These are phyloP conservation scores for Lachnellula cervina DNA, from an alignment of 2,329 filamentous ascomycete species.

Conservation along the genomic window DNA sequence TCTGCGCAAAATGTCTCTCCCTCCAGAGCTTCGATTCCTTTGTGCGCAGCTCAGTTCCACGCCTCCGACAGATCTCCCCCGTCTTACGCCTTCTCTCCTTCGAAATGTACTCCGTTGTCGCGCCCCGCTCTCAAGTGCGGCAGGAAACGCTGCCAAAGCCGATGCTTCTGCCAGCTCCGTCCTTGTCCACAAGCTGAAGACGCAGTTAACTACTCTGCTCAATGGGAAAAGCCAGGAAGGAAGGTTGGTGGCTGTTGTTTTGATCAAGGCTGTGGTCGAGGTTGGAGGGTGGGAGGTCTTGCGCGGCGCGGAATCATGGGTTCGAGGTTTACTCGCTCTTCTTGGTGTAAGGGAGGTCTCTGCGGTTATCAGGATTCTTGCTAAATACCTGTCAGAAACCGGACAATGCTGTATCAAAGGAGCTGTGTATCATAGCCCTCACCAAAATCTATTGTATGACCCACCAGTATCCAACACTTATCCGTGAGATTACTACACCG, in stretches of 20 bases:
- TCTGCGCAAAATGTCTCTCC: slow-evolving; percentile 30
- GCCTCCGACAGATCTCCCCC: slow-evolving; percentile 67
- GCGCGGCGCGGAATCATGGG: slow-evolving; percentile 68
- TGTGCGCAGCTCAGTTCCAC: slow-evolving; percentile 68
- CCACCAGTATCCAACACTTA: slow-evolving; percentile 74
- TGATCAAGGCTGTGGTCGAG: slow-evolving; percentile 78
- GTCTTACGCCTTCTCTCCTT: slow-evolving; percentile 65
- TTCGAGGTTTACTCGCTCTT: slow-evolving; percentile 68
- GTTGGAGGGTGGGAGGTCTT: slow-evolving; percentile 80
- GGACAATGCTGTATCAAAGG: slow-evolving; percentile 70
- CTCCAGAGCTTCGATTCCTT: slow-evolving; percentile 58
- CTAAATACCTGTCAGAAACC: slow-evolving; percentile 55
- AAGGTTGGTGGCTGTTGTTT: slow-evolving; percentile 69
- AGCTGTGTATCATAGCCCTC: slow-evolving; percentile 69
- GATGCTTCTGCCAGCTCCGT: slow-evolving; percentile 59
- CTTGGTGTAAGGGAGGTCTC: slow-evolving; percentile 51
- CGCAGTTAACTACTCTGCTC: slow-evolving; percentile 69
- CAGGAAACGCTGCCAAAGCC: slow-evolving; percentile 55
- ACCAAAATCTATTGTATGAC: slow-evolving; percentile 80
- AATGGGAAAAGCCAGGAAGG: slow-evolving; percentile 71
- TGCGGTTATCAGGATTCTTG: neutral
- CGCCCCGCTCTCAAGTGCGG: slow-evolving; percentile 57
- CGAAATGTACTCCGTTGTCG: slow-evolving; percentile 54
- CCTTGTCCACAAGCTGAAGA: slow-evolving; percentile 78
- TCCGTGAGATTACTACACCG: slow-evolving; percentile 84